Conservation (phyloP, 129 eudicot genomes). For the Helianthus tuberosus region DNA sequence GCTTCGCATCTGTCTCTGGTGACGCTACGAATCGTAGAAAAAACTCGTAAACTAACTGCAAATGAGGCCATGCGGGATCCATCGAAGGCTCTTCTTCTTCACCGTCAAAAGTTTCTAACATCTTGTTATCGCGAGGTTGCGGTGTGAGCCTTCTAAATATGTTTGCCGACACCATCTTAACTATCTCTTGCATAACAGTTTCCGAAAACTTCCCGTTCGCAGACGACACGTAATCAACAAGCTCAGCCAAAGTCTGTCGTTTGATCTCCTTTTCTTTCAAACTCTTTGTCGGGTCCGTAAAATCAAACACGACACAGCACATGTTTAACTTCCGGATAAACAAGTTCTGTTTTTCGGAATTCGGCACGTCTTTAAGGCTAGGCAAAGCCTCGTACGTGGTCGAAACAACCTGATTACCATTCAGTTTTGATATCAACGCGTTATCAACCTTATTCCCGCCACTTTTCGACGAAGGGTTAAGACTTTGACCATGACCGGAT, state of each 20-base stretch:
- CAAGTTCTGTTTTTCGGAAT: constrained; percentile 59
- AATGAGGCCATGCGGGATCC: constrained; percentile 84
- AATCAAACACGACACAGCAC: constrained; percentile 66
- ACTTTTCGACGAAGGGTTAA: constrained; percentile 28
- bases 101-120: constrained; percentile 61
- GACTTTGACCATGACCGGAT: constrained; percentile 26
- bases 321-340: constrained; percentile 58
- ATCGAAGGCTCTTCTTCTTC: constrained; percentile 83
- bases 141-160: constrained; percentile 56
- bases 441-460: constrained; percentile 39
- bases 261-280: constrained; percentile 27
- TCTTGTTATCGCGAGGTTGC: constrained; percentile 75
- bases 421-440: constrained; percentile 33
- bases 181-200: constrained; percentile 66
- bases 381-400: constrained; percentile 57
- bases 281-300: constrained; percentile 62
- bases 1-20: constrained; percentile 74
- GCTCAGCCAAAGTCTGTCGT: constrained; percentile 71
- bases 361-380: constrained; percentile 63
- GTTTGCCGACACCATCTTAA: constrained; percentile 63
- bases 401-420: constrained; percentile 36
- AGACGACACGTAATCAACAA: constrained; percentile 62
- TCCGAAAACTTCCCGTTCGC: constrained; percentile 68
- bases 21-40: constrained; percentile 77
- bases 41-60: constrained; percentile 73